phyloP scores from a whole-genome alignment of 164 flowering plant genomes.

The Protea cynaroides region DNA sequence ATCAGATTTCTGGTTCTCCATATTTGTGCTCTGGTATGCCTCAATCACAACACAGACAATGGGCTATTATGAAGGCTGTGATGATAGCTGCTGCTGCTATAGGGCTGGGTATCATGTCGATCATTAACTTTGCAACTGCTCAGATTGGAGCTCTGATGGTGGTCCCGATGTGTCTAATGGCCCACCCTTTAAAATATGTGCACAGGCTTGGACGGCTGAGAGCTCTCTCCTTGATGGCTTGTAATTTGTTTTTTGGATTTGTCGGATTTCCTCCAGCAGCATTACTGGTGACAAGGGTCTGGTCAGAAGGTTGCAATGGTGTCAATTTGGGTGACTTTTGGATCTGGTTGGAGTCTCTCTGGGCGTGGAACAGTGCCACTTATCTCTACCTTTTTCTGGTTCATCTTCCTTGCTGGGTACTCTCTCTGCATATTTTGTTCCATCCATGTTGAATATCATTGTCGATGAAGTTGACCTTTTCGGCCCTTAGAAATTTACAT shows the following conservation, averaged over 20 bases:
- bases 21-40: constrained; percentile 9
- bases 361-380: constrained; percentile 94
- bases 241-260: constrained; percentile 41
- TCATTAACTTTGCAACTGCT: constrained; percentile 89
- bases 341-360: constrained; percentile 80
- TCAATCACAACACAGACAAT: constrained; percentile 32
- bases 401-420: constrained; percentile 45
- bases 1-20: constrained; percentile 39
- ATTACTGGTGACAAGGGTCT: constrained; percentile 43
- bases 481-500: too few relatives aligned
- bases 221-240: constrained; percentile 28
- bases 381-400: constrained; percentile 69
- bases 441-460: constrained; percentile 19
- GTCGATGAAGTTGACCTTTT: neutral
- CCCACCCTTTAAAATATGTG: constrained; percentile 53
- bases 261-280: constrained; percentile 59
- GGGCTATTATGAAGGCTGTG: constrained; percentile 71
- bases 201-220: constrained; percentile 20
- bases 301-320: constrained; percentile 31
- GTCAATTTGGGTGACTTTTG: constrained; percentile 59
- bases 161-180: constrained; percentile 78
- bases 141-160: constrained; percentile 75
- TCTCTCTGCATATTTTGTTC: constrained; percentile 19
- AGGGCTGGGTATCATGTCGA: constrained; percentile 84
- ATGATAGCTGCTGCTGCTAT: constrained; percentile 62